phyloP scores from a whole-genome alignment of 345 rosid species.

The Brassica napus region DNA sequence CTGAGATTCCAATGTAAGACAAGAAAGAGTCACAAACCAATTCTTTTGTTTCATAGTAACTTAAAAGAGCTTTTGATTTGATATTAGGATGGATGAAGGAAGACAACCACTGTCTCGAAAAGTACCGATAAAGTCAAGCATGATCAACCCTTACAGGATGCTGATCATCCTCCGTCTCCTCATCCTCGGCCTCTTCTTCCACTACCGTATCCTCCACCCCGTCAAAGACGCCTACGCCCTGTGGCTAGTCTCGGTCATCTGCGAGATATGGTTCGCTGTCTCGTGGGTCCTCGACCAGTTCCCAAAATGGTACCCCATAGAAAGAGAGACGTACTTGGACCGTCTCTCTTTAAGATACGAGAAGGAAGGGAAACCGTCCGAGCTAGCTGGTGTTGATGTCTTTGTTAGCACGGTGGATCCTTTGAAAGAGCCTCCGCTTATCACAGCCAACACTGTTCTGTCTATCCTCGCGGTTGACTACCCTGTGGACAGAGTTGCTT shows the following conservation, averaged over 20 bases:
- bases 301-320: not conserved
- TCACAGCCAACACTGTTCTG: conserved; percentile 93
- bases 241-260: conserved; percentile 83
- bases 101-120: conserved; percentile 95
- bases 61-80: not conserved
- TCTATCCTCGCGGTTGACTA: conserved; percentile 93
- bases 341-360: not conserved
- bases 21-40: conserved; percentile 1
- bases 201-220: conserved; percentile 85
- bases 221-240: conserved; percentile 73
- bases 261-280: conserved; percentile 92
- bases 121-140: conserved; percentile 76
- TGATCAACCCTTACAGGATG: conserved; percentile 80
- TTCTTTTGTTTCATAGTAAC: not conserved
- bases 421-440: conserved; percentile 88
- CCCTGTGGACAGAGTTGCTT: conserved; percentile 86
- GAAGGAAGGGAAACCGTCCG: not conserved
- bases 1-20: conserved; percentile 71
- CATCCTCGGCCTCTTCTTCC: conserved; percentile 80
- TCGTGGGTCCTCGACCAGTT: conserved; percentile 76
- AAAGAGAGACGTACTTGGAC: not conserved
- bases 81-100: conserved; percentile 88
- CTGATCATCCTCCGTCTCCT: conserved; percentile 68
- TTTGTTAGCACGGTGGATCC: conserved; percentile 35
- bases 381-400: not conserved